phyloP scores from a whole-genome alignment of 164 flowering plant genomes.

The Liquidambar formosana region DNA sequence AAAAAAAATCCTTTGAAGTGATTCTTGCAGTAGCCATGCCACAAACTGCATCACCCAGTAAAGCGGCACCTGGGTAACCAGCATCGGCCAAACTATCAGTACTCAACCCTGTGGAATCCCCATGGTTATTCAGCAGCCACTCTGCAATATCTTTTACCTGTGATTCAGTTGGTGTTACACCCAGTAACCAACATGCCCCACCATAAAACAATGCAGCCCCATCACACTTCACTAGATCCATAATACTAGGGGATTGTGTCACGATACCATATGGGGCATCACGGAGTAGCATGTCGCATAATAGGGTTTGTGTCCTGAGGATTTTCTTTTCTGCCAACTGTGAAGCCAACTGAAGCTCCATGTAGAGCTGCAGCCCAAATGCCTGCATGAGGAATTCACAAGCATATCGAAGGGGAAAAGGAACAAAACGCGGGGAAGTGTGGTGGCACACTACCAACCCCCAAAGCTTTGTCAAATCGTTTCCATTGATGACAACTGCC shows the following conservation, averaged over 20 bases:
- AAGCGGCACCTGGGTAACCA: constrained; percentile 63
- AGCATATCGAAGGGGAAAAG: constrained; percentile 76
- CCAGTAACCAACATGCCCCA: constrained; percentile 48
- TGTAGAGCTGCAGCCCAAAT: constrained; percentile 60
- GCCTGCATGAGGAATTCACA: constrained; percentile 80
- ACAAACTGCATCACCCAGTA: constrained; percentile 68
- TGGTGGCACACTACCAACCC: constrained; percentile 82
- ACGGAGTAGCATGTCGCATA: constrained; percentile 80
- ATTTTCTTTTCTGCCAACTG: constrained; percentile 59
- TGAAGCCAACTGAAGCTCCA: constrained; percentile 58
- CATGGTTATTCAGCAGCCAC: constrained; percentile 57
- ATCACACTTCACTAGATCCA: constrained; percentile 81
- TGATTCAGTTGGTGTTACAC: constrained; percentile 69
- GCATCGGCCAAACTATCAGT: constrained; percentile 67
- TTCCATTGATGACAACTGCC: constrained; percentile 52
- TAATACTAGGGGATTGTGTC: constrained; percentile 64
- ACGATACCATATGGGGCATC: constrained; percentile 65
- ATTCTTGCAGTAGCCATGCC: constrained; percentile 70
- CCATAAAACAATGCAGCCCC: constrained; percentile 67
- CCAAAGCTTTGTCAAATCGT: constrained; percentile 61
- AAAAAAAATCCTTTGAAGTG: constrained; percentile 53
- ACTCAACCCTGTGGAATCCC: constrained; percentile 69
- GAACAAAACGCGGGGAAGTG: constrained; percentile 52
- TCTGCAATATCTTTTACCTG: constrained; percentile 60
- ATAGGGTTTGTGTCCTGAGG: constrained; percentile 51